These are phyloP conservation scores for Chalaropsis ovoidea DNA, from an alignment of 2,329 filamentous ascomycete species.

Conservation along the genomic window DNA sequence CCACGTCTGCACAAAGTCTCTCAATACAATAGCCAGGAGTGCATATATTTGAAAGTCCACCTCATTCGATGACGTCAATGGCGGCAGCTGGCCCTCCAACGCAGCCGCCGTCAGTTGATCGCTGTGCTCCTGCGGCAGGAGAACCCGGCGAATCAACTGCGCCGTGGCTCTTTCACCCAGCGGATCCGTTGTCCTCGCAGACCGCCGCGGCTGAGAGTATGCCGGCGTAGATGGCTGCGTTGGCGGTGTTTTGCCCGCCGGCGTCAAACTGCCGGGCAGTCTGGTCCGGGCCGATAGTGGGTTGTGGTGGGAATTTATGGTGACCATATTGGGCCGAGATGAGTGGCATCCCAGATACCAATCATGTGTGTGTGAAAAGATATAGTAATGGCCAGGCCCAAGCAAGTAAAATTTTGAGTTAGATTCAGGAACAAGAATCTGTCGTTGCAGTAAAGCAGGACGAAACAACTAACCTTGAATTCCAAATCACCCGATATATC, in stretches of 20 bases:
- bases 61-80: slow-evolving; percentile 86
- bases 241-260: slow-evolving; percentile 6
- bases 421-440: not conserved
- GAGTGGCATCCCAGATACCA: not conserved
- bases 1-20: slow-evolving; percentile 87
- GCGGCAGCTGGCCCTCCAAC: slow-evolving; percentile 74
- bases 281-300: slow-evolving; percentile 13
- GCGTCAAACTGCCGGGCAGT: not conserved
- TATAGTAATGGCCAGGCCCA: not conserved
- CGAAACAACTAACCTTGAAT: not conserved
- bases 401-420: not conserved
- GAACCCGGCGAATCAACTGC: slow-evolving; percentile 68
- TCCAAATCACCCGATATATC: not conserved
- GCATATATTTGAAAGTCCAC: slow-evolving; percentile 84
- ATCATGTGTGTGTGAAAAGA: not conserved
- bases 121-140: slow-evolving; percentile 59
- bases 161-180: slow-evolving; percentile 70
- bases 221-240: slow-evolving; percentile 27
- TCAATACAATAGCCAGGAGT: slow-evolving; percentile 76
- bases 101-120: slow-evolving; percentile 48
- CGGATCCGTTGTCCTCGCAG: slow-evolving; percentile 39
- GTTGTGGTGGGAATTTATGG: slow-evolving; percentile 7
- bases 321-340: slow-evolving; percentile 8
- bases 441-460: not conserved
- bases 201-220: slow-evolving; percentile 30